phyloP scores from a whole-genome alignment of 2,329 filamentous ascomycete species.

The Thelonectria olida region DNA sequence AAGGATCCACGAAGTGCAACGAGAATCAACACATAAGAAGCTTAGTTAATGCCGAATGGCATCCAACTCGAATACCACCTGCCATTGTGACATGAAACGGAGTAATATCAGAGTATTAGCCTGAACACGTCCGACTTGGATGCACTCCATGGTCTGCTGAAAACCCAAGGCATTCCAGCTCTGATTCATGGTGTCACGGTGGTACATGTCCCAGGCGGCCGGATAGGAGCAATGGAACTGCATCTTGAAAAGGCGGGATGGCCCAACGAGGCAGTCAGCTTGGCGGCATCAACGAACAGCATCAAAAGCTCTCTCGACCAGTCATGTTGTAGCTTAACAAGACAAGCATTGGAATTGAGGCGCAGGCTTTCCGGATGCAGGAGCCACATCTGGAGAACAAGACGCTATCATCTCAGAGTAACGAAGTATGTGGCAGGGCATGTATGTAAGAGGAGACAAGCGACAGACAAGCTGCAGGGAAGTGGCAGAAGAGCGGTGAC shows the following conservation, averaged over 20 bases:
- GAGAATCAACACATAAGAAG: not conserved
- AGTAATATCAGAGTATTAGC: not conserved
- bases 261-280: constrained; percentile 17
- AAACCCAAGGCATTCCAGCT: not conserved
- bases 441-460: constrained; percentile 3
- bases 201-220: constrained; percentile 6
- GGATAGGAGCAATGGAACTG: constrained; percentile 8
- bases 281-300: constrained; percentile 15
- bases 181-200: not conserved
- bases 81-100: not conserved
- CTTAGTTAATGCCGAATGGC: not conserved
- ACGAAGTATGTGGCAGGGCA: constrained; percentile 9
- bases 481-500: constrained; percentile 32
- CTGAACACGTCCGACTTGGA: not conserved
- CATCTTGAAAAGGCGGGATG: constrained; percentile 21
- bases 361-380: constrained; percentile 15
- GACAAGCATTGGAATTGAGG: constrained; percentile 14
- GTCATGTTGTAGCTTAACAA: constrained; percentile 6
- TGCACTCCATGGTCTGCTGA: not conserved
- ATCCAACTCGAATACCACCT: constrained; percentile 3
- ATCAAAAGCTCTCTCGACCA: constrained; percentile 3
- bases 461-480: constrained; percentile 11
- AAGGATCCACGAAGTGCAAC: not conserved
- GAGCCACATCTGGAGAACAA: constrained; percentile 11
- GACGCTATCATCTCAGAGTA: constrained; percentile 1